Conservation (phyloP, 2,329 filamentous ascomycete genomes). For the Alternaria gansuensis region DNA sequence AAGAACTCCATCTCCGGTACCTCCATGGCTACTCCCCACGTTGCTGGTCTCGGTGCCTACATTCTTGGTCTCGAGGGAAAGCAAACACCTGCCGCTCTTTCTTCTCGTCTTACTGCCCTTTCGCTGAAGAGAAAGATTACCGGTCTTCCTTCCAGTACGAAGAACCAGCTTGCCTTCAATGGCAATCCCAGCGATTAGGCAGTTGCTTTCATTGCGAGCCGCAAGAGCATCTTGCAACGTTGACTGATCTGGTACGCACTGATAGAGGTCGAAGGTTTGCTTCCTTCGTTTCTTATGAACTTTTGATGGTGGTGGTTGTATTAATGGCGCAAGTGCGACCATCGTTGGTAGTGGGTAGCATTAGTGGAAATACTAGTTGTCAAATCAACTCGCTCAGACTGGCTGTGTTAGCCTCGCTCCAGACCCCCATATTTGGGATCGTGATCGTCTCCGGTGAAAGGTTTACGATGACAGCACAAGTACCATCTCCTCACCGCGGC, state of each 20-base stretch:
- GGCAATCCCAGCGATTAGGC: constrained; percentile 48
- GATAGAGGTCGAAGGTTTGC: constrained; percentile 10
- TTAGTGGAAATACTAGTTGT: constrained; percentile 10
- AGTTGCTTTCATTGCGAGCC: background rate
- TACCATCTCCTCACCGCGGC: background rate
- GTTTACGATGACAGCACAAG: background rate
- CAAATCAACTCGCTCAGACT: background rate
- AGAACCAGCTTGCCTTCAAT: constrained; percentile 67
- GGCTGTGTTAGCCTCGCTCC: background rate
- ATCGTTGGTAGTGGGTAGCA: constrained; percentile 5
- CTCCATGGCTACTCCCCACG: constrained; percentile 73
- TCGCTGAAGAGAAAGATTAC: constrained; percentile 56
- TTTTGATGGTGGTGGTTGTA: constrained; percentile 14
- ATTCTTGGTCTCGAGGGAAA: constrained; percentile 64
- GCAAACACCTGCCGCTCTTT: constrained; percentile 59
- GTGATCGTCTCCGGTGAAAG: background rate
- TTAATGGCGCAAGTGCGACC: background rate
- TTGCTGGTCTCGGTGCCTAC: constrained; percentile 75
- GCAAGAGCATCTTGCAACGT: background rate
- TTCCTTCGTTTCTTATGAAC: constrained; percentile 17
- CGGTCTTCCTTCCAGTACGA: constrained; percentile 56
- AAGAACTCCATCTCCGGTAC: constrained; percentile 67
- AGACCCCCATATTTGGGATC: too few relatives aligned
- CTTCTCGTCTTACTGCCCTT: constrained; percentile 57
- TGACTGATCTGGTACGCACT: background rate